A percentile compares a stretch with the other conserved stretches of the same genome.
These are phyloP conservation scores for Ophiostoma pallidulum DNA, from an alignment of 2,329 filamentous ascomycete genomes.

Conservation along the genomic window DNA sequence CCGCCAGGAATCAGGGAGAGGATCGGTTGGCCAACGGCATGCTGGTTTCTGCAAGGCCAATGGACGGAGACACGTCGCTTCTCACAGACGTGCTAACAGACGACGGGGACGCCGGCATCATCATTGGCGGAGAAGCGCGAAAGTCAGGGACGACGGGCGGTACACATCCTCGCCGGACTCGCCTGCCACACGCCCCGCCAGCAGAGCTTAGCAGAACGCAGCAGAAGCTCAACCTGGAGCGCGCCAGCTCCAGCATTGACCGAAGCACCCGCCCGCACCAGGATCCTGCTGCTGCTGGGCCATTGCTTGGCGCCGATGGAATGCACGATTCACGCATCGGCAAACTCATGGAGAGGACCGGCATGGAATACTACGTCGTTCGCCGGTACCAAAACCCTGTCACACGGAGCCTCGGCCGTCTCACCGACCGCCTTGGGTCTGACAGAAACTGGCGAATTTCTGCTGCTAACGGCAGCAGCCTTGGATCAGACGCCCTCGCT, in stretches of 20 bases:
- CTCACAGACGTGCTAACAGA: constrained; percentile 11
- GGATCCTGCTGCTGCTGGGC: constrained; percentile 25
- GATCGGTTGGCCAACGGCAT: too few species aligned
- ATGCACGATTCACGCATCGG: constrained; percentile 53
- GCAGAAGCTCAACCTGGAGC: constrained; percentile 66
- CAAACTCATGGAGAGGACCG: constrained; percentile 58
- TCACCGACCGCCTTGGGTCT: constrained; percentile 42
- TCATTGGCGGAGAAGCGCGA: not conserved
- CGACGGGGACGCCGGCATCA: not conserved
- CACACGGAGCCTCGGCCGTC: constrained; percentile 48
- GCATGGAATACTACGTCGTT: constrained; percentile 66
- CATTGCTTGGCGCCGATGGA: constrained; percentile 44
- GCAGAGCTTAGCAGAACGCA: constrained; percentile 58
- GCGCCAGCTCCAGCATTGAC: constrained; percentile 63
- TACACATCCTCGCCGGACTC: constrained; percentile 11
- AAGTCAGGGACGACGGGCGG: not conserved
- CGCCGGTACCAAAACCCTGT: constrained; percentile 63
- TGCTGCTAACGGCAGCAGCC: constrained; percentile 24
- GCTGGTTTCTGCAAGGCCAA: constrained; percentile 29
- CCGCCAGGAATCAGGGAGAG: constrained; percentile 4
- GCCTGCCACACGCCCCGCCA: constrained; percentile 22
- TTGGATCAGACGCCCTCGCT: constrained; percentile 1
- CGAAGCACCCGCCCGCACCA: constrained; percentile 39
- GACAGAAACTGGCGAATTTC: constrained; percentile 43
- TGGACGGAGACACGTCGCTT: constrained; percentile 23